These are phyloP conservation scores for Grosmannia serpens DNA, from an alignment of 2,329 filamentous ascomycete species.

Conservation along the genomic window DNA sequence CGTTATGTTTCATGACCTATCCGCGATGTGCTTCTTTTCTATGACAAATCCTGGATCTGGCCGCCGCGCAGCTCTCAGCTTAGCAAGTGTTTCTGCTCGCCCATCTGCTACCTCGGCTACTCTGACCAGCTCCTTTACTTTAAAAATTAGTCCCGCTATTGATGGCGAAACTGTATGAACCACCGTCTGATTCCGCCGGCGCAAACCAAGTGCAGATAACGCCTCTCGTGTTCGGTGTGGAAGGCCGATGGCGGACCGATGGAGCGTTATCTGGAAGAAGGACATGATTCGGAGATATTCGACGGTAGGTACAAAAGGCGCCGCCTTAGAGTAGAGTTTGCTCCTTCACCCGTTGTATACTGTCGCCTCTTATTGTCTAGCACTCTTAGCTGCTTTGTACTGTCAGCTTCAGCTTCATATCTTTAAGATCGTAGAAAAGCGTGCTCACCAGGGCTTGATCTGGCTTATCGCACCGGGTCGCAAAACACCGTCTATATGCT, in stretches of 20 bases:
- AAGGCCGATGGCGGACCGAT: conserved; percentile 82
- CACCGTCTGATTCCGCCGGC: conserved; percentile 73
- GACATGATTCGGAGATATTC: conserved; percentile 37
- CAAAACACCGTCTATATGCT: no score
- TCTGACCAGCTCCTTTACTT: conserved; percentile 82
- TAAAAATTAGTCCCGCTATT: conserved; percentile 82
- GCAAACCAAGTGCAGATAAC: conserved; percentile 73
- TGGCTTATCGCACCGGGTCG: not conserved
- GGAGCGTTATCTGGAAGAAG: conserved; percentile 84
- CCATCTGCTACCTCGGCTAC: conserved; percentile 67
- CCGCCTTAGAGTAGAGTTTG: not conserved
- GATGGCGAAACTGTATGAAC: conserved; percentile 76
- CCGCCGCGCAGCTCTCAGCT: conserved; percentile 60
- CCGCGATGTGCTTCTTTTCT: conserved; percentile 1
- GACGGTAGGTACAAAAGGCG: not conserved
- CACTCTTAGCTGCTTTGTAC: not conserved
- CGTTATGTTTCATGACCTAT: not conserved
- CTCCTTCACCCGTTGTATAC: not conserved
- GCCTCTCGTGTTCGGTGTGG: conserved; percentile 69
- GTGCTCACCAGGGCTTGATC: not conserved
- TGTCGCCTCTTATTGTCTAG: not conserved
- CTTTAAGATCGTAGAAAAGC: not conserved
- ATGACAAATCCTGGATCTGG: conserved; percentile 61
- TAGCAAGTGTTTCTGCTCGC: conserved; percentile 45
- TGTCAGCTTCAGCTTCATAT: not conserved